phyloP scores from a whole-genome alignment of 345 rosid genomes.

The Arabidopsis arenosa region DNA sequence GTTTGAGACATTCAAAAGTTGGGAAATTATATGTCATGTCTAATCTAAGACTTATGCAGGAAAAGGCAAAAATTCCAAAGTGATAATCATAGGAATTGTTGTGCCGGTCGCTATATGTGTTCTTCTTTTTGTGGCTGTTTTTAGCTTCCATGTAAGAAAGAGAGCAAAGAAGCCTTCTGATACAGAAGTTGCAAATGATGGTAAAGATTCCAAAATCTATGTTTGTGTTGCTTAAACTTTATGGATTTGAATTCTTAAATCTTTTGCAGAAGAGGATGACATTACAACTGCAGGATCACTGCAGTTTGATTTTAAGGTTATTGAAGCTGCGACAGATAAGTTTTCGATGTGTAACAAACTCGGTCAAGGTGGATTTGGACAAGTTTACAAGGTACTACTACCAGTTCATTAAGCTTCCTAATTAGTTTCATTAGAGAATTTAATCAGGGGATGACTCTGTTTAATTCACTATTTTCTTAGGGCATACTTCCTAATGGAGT shows the following conservation, averaged over 20 bases:
- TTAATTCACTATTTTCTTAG: slow-evolving; percentile 5
- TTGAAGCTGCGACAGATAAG: slow-evolving; percentile 57
- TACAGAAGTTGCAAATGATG: slow-evolving; percentile 14
- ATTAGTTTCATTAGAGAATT: neutral
- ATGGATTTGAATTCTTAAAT: neutral
- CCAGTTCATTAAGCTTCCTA: neutral
- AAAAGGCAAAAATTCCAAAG: slow-evolving; percentile 5
- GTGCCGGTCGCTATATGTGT: slow-evolving; percentile 28
- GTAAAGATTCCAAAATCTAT: slow-evolving; percentile 14
- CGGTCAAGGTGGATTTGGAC: slow-evolving; percentile 77
- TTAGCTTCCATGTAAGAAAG: neutral
- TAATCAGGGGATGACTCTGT: neutral
- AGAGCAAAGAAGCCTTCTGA: slow-evolving; percentile 3
- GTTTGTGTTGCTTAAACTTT: neutral
- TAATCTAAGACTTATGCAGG: slow-evolving; percentile 34
- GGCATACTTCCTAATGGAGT: slow-evolving; percentile 44
- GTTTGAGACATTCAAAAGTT: neutral
- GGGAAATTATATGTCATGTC: neutral
- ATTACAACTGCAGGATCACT: slow-evolving; percentile 50
- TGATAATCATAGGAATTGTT: slow-evolving; percentile 41
- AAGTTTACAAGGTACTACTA: slow-evolving; percentile 60
- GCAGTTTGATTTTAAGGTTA: slow-evolving; percentile 49
- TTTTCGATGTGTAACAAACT: slow-evolving; percentile 57
- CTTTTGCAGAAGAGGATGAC: slow-evolving; percentile 44
- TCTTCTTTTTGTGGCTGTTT: slow-evolving; percentile 25